phyloP scores from a whole-genome alignment of 2,329 filamentous ascomycete genomes.

The Nigrospora oryzae region DNA sequence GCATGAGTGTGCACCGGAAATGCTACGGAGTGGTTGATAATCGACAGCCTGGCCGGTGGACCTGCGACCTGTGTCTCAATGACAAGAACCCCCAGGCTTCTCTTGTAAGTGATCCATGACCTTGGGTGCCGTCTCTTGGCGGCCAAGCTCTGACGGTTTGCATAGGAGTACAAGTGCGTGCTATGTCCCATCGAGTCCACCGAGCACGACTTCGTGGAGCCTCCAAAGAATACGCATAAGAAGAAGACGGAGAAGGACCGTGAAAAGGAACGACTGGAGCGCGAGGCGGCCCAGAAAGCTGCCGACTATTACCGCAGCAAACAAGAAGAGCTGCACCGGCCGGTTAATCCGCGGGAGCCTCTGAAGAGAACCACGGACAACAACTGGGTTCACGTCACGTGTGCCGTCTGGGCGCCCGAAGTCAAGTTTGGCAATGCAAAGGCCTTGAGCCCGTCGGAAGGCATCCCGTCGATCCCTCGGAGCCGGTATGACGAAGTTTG shows the following conservation, averaged over 20 bases:
- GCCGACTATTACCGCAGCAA: conserved; percentile 75
- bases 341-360: conserved; percentile 76
- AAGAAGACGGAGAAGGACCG: conserved; percentile 83
- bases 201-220: conserved; percentile 75
- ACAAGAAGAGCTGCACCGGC: conserved; percentile 78
- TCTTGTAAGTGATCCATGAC: conserved; percentile 51
- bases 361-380: conserved; percentile 92
- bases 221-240: conserved; percentile 73
- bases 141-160: conserved; percentile 18
- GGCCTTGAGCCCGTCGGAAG: conserved; percentile 78
- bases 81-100: conserved; percentile 88
- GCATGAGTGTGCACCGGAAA: conserved; percentile 79
- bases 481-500: conserved; percentile 69
- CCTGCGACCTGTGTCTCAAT: conserved; percentile 92
- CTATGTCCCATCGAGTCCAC: conserved; percentile 79
- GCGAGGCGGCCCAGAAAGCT: conserved; percentile 70
- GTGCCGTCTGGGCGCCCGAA: conserved; percentile 85
- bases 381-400: conserved; percentile 96
- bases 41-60: conserved; percentile 71
- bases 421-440: conserved; percentile 85
- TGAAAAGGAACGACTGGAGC: conserved; percentile 79
- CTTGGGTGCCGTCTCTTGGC: not conserved
- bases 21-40: conserved; percentile 82
- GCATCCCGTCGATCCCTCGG: conserved; percentile 73
- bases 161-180: conserved; percentile 79